Evolutionary conservation across 1,284 basidiomycete species (phyloP).

Genomic region (Trichosporon faecale): DNA sequence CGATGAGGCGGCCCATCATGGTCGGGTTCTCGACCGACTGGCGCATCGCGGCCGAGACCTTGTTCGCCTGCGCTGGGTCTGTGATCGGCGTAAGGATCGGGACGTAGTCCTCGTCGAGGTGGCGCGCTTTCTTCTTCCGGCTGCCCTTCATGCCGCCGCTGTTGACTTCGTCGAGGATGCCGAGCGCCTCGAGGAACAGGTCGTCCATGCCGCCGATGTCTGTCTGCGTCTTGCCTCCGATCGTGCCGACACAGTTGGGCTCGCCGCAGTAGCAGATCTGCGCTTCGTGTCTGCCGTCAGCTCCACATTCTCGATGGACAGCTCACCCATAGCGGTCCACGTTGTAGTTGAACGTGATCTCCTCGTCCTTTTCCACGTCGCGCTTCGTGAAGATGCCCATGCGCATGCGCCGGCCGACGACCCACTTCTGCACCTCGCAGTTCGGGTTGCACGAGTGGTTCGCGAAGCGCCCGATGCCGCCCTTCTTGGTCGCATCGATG

Average conservation of each 20-base stretch:
- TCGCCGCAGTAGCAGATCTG: slow-evolving; percentile 96
- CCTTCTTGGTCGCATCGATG: slow-evolving; percentile 96
- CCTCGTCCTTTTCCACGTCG: slow-evolving; percentile 75
- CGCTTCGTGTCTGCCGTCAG: slow-evolving; percentile 72
- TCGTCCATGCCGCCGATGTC: slow-evolving; percentile 92
- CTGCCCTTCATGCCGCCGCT: slow-evolving; percentile 72
- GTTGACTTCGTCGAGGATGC: slow-evolving; percentile 88
- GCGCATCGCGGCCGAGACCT: slow-evolving; percentile 85
- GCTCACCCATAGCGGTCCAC: slow-evolving; percentile 93
- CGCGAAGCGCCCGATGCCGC: slow-evolving; percentile 92
- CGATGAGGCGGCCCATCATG: slow-evolving; percentile 77
- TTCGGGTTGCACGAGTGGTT: slow-evolving; percentile 99
- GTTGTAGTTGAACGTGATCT: slow-evolving; percentile 99
- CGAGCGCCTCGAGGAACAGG: slow-evolving; percentile 94
- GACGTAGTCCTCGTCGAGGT: slow-evolving; percentile 85
- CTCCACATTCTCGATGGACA: background rate
- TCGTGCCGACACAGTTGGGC: slow-evolving; percentile 88
- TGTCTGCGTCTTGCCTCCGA: slow-evolving; percentile 98
- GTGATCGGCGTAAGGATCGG: slow-evolving; percentile 66
- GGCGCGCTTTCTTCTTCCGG: slow-evolving; percentile 85
- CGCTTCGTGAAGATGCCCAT: slow-evolving; percentile 98
- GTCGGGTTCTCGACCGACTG: slow-evolving; percentile 78
- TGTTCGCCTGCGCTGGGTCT: slow-evolving; percentile 74
- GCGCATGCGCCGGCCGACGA: slow-evolving; percentile 81
- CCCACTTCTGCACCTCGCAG: slow-evolving; percentile 99